These are phyloP conservation scores for Mastigamoeba balamuthi DNA, from an alignment of 78 protist genomes.

Conservation along the genomic window DNA sequence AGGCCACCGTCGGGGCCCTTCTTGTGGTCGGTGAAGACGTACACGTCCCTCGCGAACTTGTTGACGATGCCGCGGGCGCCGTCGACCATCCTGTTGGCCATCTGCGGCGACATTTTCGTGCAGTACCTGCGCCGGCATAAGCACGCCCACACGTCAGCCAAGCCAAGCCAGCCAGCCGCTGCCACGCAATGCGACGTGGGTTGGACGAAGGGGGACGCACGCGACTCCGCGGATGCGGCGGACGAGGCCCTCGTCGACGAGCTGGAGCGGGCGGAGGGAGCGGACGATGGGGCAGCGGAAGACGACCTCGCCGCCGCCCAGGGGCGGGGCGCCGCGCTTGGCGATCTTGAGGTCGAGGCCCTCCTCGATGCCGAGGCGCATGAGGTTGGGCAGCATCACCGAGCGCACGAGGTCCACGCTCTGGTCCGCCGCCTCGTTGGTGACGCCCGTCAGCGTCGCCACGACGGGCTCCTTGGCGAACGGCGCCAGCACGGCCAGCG, in stretches of 20 bases:
- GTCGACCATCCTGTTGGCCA: conserved; percentile 62
- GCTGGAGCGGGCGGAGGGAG: conserved; percentile 50
- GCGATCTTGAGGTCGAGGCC: conserved; percentile 48
- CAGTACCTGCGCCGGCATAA: conserved; percentile 5
- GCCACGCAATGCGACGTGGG: background rate
- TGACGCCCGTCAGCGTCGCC: conserved; percentile 67
- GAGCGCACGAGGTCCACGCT: conserved; percentile 80
- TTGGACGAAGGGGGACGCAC: background rate
- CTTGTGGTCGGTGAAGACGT: conserved; percentile 81
- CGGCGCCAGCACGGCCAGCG: conserved; percentile 67
- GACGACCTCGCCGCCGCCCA: conserved; percentile 87
- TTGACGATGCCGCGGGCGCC: conserved; percentile 54
- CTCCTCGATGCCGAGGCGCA: conserved; percentile 74
- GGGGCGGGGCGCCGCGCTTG: conserved; percentile 82
- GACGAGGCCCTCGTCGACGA: conserved; percentile 65
- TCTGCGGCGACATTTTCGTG: conserved; percentile 69
- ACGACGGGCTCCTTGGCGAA: conserved; percentile 64
- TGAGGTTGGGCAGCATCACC: conserved; percentile 66
- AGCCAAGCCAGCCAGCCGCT: background rate
- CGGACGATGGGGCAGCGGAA: conserved; percentile 61
- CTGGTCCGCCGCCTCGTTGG: conserved; percentile 65
- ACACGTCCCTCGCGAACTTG: conserved; percentile 79
- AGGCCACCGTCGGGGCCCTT: conserved; percentile 67
- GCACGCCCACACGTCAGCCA: background rate
- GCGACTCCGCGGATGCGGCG: conserved; percentile 85